A percentile compares a stretch with the other conserved stretches of the same genome.
Conservation (phyloP, 768 basidiomycete species). For the Suillus variegatus region DNA sequence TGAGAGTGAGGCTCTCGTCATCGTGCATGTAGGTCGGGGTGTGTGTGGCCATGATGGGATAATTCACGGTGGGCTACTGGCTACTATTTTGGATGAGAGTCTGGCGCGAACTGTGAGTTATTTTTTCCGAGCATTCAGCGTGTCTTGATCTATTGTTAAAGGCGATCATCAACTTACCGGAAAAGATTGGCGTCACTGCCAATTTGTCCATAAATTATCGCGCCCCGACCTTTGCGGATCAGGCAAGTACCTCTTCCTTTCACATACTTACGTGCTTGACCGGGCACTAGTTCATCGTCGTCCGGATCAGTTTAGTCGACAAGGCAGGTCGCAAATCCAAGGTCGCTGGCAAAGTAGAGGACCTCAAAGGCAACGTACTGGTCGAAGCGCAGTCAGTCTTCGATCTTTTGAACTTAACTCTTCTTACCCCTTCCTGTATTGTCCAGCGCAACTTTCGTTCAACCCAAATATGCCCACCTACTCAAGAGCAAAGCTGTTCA, state of each 20-base stretch:
- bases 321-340: constrained; percentile 76
- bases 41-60: constrained; percentile 95
- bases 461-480: constrained; percentile 84
- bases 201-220: constrained; percentile 79
- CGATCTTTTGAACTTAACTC: background rate
- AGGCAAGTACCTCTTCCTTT: constrained; percentile 42
- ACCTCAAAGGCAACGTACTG: constrained; percentile 76
- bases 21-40: constrained; percentile 83
- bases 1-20: constrained; percentile 67
- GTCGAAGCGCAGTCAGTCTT: constrained; percentile 77
- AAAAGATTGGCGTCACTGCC: constrained; percentile 92
- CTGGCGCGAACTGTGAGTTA: constrained; percentile 73
- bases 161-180: constrained; percentile 86
- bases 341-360: constrained; percentile 75
- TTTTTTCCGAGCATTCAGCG: background rate
- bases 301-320: constrained; percentile 67
- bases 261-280: background rate
- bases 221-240: constrained; percentile 88
- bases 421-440: constrained; percentile 1
- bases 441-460: constrained; percentile 76
- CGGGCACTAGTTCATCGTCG: constrained; percentile 72
- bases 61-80: constrained; percentile 89
- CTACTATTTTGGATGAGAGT: constrained; percentile 87
- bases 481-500: constrained; percentile 60
- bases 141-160: constrained; percentile 29